Percentiles rank a stretch among this genome's conserved stretches.
Conservation (phyloP, 1,139 yeast genomes). For the Taphrina deformans region DNA sequence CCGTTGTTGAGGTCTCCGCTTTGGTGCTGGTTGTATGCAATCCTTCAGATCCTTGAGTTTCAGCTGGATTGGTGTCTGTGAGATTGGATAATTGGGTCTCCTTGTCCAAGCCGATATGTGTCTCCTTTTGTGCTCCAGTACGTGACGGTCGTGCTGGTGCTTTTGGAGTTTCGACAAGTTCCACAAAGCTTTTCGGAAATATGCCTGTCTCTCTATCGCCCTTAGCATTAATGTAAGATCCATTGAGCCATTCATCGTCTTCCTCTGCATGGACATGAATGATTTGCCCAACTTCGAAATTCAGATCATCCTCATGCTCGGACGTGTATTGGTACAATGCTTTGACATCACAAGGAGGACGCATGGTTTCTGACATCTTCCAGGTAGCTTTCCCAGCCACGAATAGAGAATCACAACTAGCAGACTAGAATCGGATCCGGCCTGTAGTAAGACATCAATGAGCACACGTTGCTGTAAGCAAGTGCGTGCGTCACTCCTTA, state of each 20-base stretch:
- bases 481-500: background rate
- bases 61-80: background rate
- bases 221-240: constrained; percentile 54
- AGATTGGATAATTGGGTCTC: background rate
- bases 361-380: background rate
- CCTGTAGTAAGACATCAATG: background rate
- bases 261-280: constrained; percentile 75
- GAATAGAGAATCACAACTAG: background rate
- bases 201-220: constrained; percentile 60
- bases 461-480: background rate
- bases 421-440: no score
- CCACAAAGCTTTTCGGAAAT: constrained; percentile 86
- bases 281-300: constrained; percentile 64
- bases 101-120: no score
- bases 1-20: background rate
- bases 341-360: constrained; percentile 21
- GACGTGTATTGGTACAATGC: constrained; percentile 73
- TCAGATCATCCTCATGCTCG: constrained; percentile 80
- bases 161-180: constrained; percentile 42
- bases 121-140: background rate
- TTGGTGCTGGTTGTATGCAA: background rate
- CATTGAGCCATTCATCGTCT: constrained; percentile 89
- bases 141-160: constrained; percentile 38
- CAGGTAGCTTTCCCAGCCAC: background rate
- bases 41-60: background rate